A percentile compares a stretch with the other conserved stretches of the same genome.
Evolutionary conservation across 371 early-diverging fungal genomes (phyloP).

Genomic region (Rhizopus sp.): DNA sequence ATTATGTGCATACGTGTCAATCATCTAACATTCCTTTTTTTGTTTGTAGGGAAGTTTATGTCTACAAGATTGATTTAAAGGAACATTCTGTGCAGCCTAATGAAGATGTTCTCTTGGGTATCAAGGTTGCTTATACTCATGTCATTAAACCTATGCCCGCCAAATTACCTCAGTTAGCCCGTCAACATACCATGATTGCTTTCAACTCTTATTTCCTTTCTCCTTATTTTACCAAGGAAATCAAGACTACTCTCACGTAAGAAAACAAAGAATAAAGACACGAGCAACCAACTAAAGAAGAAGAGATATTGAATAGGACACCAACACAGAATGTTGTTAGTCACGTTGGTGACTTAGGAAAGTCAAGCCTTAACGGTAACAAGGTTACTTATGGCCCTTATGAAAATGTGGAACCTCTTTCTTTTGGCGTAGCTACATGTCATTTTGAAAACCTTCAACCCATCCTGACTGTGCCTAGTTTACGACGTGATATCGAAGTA

Average conservation of each 20-base stretch:
- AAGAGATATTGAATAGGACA: slow-evolving; percentile 20
- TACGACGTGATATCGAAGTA: slow-evolving; percentile 77
- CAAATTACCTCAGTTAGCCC: slow-evolving; percentile 69
- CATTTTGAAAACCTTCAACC: slow-evolving; percentile 73
- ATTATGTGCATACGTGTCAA: neutral
- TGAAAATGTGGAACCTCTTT: slow-evolving; percentile 37
- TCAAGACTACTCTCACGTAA: slow-evolving; percentile 82
- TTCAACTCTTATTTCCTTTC: slow-evolving; percentile 67
- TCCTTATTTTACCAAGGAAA: slow-evolving; percentile 71
- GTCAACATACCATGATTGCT: slow-evolving; percentile 65
- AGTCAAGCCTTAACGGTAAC: slow-evolving; percentile 44
- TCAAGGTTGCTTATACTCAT: slow-evolving; percentile 64
- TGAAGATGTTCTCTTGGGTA: slow-evolving; percentile 67
- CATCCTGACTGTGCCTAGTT: slow-evolving; percentile 64
- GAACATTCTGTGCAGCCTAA: slow-evolving; percentile 60
- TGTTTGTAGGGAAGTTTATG: slow-evolving; percentile 46
- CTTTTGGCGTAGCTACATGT: slow-evolving; percentile 48
- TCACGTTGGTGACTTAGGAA: slow-evolving; percentile 38
- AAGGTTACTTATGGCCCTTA: slow-evolving; percentile 82
- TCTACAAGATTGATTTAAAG: slow-evolving; percentile 64
- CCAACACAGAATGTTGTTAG: slow-evolving; percentile 41
- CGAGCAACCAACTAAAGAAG: neutral
- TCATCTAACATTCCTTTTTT: neutral
- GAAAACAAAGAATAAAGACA: slow-evolving; percentile 9
- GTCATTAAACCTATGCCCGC: slow-evolving; percentile 69